Base-by-base conservation (phyloP, 306 rosid species). In the Gleditsia sinensis region DNA sequence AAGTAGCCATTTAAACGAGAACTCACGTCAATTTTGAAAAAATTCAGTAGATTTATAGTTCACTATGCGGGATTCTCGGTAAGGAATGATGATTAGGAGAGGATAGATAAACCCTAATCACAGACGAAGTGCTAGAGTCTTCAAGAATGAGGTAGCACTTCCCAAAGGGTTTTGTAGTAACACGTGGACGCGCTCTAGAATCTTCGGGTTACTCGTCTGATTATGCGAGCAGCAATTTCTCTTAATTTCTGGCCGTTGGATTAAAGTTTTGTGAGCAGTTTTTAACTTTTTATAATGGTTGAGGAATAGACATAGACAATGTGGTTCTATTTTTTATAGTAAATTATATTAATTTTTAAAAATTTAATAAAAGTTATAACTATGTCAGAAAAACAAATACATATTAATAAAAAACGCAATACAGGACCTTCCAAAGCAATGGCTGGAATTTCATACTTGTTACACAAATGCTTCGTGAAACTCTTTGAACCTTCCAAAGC, bases 401-500 rank as follows among this genome's bases (percentile, higher is more conserved):
- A n/a, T n/a, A n/a, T n/a, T n/a, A n/a, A n/a, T n/a, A n/a, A n/a
- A n/a, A n/a, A n/a, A n/a, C n/a, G n/a, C n/a, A n/a, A n/a, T n/a
- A n/a, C n/a, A n/a, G n/a, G n/a, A n/a, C n/a, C n/a, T n/a, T n/a
- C n/a, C n/a, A n/a, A n/a, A n/a, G n/a, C n/a, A n/a, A n/a, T n/a
- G n/a, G n/a, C n/a, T 68, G 99, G 97, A 82, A 94, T 94, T 39
- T 84, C 65, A 64, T 92, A 92, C 75, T 90, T 92, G 72, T 94
- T 91, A 71, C 97, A 94, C 85, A 94, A 85, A 83, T 67, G 75
- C 88, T 94, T 94, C 99, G 92, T 92, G 88, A 94, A 94, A 63
- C 86, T 87, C 84, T 94, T 94, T 37, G 99, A 94, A 68, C 99
- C 99, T 83, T 92, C 99, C 81, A 94, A 86, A 56, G 97, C 96